Evolutionary conservation across 371 early-diverging fungal genomes (phyloP).

Genomic region (Mucor piriformis): DNA sequence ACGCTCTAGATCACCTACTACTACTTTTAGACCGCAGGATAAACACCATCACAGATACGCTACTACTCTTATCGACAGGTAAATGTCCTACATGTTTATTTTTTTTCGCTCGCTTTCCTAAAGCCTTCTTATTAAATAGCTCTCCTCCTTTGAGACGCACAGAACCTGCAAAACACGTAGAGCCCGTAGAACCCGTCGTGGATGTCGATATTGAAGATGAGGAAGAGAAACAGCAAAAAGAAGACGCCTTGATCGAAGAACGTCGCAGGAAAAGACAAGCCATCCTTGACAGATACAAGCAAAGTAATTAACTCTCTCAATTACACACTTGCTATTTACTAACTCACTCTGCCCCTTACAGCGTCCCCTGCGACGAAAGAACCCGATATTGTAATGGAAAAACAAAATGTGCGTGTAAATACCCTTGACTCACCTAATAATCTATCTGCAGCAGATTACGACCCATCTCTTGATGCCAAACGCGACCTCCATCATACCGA

Average conservation of each 20-base stretch:
- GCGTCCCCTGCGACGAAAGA: too few relatives aligned
- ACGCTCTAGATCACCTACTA: slow-evolving; percentile 20
- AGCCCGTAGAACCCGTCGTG: slow-evolving; percentile 1
- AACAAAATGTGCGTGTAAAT: slow-evolving; percentile 15
- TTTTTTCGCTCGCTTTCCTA: not conserved
- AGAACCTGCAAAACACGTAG: not conserved
- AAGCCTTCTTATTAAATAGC: not conserved
- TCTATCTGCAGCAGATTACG: slow-evolving; percentile 77
- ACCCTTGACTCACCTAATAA: slow-evolving; percentile 41
- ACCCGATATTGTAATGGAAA: slow-evolving; percentile 10
- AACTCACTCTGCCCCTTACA: too few relatives aligned
- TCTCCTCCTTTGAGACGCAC: not conserved
- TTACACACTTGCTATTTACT: too few relatives aligned
- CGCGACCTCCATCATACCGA: slow-evolving; percentile 41
- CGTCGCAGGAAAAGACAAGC: slow-evolving; percentile 71
- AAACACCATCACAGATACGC: not conserved
- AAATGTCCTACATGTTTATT: not conserved
- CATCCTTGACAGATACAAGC: slow-evolving; percentile 68
- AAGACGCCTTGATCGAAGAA: slow-evolving; percentile 78
- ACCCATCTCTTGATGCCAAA: slow-evolving; percentile 61
- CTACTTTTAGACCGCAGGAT: not conserved
- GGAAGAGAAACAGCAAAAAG: slow-evolving; percentile 59
- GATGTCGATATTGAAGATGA: slow-evolving; percentile 54
- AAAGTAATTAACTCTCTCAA: slow-evolving; percentile 26
- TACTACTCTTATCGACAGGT: slow-evolving; percentile 3